Base-by-base conservation (phyloP, 345 rosid genomes). In the Salix arbutifolia region DNA sequence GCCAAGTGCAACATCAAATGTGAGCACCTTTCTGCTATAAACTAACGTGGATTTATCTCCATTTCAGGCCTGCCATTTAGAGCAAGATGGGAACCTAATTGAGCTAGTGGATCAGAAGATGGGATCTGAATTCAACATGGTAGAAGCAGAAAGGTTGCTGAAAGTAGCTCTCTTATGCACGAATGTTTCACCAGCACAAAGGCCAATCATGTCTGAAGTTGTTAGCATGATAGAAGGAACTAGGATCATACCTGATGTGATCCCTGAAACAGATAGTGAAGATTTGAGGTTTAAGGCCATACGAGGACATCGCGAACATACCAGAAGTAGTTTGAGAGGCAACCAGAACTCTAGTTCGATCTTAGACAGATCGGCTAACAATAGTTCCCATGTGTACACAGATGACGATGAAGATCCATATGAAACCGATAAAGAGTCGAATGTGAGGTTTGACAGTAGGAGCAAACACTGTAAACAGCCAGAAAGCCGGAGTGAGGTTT, bases 341-440 rank as follows among this genome's bases (percentile, higher is more conserved):
- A 73, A 68, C 62, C 82, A 84, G 52, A 74, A 78, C 9, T 86
- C 79, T 64, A 69, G 75, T 79, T 78, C 89, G 50, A 76, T 68
- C 28, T 65, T 75, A n/a, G 69, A 75, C 46, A 77, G 64, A 67
- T 67, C 8, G 1, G 75, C 80, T 23, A 42, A 71, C 42, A 69
- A 40, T 25, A 71, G 83, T 19, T 68, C 76, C 16, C 81, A 80
- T 25, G 31, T 87, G 62, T 38, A 78, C 50, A 75, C 14, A 13
- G 1, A 46, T 14, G 60, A 46, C 2, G 67, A 38, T 38, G 62
- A n/a, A n/a, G n/a, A 58, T 58, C 28, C 5, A 23, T n/a, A 12
- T 23, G 62, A 58, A 58, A 58, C 62, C 6, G 62, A 58, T 23
- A 4, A 10, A 9, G 62, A 23, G 16, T 23, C 12, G 23, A 58